These are phyloP conservation scores for Cubamyces sp. DNA, from an alignment of 768 basidiomycete species.

Conservation along the genomic window DNA sequence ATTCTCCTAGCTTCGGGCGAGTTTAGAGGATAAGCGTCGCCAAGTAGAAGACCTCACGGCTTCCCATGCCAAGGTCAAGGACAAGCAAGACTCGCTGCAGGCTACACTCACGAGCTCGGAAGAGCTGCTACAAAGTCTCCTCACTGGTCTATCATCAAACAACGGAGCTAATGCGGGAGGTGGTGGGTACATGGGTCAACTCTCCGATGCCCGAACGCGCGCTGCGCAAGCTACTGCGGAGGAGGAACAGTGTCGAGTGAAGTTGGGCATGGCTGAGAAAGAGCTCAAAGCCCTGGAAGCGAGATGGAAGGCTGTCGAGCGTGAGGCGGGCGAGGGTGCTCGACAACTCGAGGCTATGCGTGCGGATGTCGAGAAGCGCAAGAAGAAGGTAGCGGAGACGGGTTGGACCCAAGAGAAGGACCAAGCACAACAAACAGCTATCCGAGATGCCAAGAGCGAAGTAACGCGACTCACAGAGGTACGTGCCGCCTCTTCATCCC, in stretches of 20 bases:
- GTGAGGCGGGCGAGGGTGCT: constrained; percentile 78
- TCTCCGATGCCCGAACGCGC: constrained; percentile 80
- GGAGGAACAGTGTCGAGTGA: constrained; percentile 79
- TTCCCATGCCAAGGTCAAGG: constrained; percentile 66
- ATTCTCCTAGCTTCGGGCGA: constrained; percentile 54
- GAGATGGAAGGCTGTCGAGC: constrained; percentile 81
- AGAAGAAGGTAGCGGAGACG: constrained; percentile 54
- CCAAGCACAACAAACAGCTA: constrained; percentile 52
- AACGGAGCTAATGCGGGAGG: constrained; percentile 72
- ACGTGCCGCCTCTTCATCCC: constrained; percentile 18
- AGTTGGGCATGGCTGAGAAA: constrained; percentile 75
- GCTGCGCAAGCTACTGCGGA: constrained; percentile 80
- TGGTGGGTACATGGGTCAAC: constrained; percentile 96
- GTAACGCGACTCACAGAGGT: constrained; percentile 70
- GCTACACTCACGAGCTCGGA: constrained; percentile 73
- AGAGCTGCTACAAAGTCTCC: constrained; percentile 91
- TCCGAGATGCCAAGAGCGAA: constrained; percentile 55
- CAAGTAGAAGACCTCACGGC: constrained; percentile 60
- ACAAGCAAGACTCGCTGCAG: constrained; percentile 64
- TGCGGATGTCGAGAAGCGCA: constrained; percentile 59
- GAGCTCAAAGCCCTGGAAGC: constrained; percentile 80
- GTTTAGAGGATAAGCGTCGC: constrained; percentile 59
- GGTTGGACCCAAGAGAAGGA: constrained; percentile 85
- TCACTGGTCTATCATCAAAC: constrained; percentile 86
- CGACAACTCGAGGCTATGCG: constrained; percentile 66